Percentiles rank a stretch among this genome's conserved stretches.
Evolutionary conservation across 2,329 filamentous ascomycete species (phyloP).

Genomic region (Exophiala viscosa): DNA sequence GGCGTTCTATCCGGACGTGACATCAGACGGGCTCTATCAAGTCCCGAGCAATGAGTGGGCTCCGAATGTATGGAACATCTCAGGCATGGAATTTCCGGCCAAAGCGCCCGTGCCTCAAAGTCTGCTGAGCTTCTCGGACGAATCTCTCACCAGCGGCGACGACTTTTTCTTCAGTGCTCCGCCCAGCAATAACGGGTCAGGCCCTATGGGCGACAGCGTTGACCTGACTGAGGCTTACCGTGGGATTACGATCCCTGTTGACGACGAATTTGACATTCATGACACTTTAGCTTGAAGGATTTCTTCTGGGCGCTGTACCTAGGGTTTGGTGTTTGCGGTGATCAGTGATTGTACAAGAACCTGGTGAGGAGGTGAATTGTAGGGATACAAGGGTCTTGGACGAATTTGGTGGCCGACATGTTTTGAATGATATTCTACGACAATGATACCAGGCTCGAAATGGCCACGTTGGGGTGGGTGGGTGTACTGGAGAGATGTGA

Average conservation of each 20-base stretch:
- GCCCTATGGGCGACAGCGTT: conserved; percentile 16
- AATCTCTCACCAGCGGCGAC: conserved; percentile 55
- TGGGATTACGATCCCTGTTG: conserved; percentile 36
- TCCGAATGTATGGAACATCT: conserved; percentile 38
- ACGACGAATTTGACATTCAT: conserved; percentile 27
- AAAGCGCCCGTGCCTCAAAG: conserved; percentile 45
- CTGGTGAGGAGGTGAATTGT: neutral
- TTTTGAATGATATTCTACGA: neutral
- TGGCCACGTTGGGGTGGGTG: neutral
- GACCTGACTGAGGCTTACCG: conserved; percentile 30
- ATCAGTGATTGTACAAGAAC: too few species aligned
- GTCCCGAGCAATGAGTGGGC: conserved; percentile 36
- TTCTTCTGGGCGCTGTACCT: neutral
- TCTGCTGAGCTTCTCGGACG: conserved; percentile 58
- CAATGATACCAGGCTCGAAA: conserved; percentile 1
- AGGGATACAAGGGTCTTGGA: neutral
- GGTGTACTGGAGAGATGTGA: neutral
- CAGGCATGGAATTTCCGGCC: conserved; percentile 34
- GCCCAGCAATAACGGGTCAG: conserved; percentile 25
- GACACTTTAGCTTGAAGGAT: conserved; percentile 10
- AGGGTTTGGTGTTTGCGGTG: neutral
- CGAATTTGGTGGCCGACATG: neutral
- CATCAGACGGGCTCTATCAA: conserved; percentile 17
- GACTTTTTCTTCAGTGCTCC: conserved; percentile 37
- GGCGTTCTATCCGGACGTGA: conserved; percentile 33